Conservation (phyloP, 768 basidiomycete genomes). For the Thelephora aurantiotincta region DNA sequence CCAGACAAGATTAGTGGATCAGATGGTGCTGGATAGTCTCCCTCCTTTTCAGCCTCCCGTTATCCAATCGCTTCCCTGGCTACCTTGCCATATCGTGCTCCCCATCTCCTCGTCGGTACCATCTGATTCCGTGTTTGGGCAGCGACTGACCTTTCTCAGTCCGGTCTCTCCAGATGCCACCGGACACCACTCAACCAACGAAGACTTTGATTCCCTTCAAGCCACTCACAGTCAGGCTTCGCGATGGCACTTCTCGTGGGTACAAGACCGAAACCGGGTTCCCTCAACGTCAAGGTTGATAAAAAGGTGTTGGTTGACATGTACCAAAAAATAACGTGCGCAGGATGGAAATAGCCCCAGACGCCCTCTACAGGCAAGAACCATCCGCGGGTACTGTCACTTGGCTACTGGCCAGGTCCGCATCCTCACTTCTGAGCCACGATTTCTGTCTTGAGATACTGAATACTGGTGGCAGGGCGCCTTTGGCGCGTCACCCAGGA, state of each 20-base stretch:
- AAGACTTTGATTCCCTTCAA: constrained; percentile 35
- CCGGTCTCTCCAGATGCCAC: constrained; percentile 60
- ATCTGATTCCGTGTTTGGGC: background rate
- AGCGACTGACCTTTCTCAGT: background rate
- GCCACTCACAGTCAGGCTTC: constrained; percentile 78
- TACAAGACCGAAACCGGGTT: constrained; percentile 70
- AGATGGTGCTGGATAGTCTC: too few relatives aligned
- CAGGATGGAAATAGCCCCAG: constrained; percentile 95
- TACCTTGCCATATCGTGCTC: constrained; percentile 14
- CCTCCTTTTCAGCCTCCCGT: too few relatives aligned
- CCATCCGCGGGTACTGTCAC: constrained; percentile 96
- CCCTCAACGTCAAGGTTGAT: constrained; percentile 69
- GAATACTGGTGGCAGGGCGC: background rate
- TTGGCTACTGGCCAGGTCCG: constrained; percentile 89
- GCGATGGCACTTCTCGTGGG: constrained; percentile 79
- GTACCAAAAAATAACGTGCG: constrained; percentile 94
- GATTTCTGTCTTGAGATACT: background rate
- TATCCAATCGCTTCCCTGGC: constrained; percentile 18
- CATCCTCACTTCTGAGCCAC: background rate
- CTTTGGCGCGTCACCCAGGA: constrained; percentile 37
- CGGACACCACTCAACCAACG: constrained; percentile 62
- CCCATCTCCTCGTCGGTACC: constrained; percentile 12
- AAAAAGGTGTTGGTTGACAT: constrained; percentile 74
- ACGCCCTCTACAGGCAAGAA: constrained; percentile 93
- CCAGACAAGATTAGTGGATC: too few relatives aligned